Conservation (phyloP, 768 basidiomycete species). For the Trametes punicea region DNA sequence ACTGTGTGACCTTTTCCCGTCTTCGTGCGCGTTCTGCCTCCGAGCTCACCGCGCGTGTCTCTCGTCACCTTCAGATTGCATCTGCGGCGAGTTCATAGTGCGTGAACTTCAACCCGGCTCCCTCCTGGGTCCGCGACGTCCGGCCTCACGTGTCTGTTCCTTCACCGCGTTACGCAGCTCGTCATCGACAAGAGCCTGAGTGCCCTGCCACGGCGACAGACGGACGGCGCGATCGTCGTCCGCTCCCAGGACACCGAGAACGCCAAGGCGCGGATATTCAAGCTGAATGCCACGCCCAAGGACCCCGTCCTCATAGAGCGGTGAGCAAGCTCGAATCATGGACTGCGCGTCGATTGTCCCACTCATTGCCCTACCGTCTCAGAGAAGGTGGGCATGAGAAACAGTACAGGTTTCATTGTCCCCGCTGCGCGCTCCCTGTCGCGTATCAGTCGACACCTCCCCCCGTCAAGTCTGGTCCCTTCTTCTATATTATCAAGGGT, state of each 20-base stretch:
- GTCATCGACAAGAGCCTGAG: constrained; percentile 76
- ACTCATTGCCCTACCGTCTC: constrained; percentile 19
- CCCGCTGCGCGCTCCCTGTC: constrained; percentile 62
- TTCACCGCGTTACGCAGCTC: constrained; percentile 43
- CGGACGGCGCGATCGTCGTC: constrained; percentile 79
- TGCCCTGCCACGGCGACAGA: constrained; percentile 65
- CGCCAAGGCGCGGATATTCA: constrained; percentile 72
- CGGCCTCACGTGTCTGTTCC: neutral
- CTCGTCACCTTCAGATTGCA: constrained; percentile 55
- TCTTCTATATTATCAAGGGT: constrained; percentile 76
- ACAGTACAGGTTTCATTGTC: constrained; percentile 70
- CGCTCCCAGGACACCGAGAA: constrained; percentile 62
- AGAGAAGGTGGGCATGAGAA: constrained; percentile 70
- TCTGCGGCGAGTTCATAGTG: constrained; percentile 86
- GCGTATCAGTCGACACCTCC: constrained; percentile 79
- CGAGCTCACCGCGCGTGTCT: constrained; percentile 1
- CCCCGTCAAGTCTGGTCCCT: constrained; percentile 73
- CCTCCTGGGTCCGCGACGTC: neutral
- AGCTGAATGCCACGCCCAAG: constrained; percentile 70
- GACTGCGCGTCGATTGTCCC: constrained; percentile 2
- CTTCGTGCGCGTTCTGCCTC: constrained; percentile 2
- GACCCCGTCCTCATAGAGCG: constrained; percentile 78
- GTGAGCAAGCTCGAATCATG: constrained; percentile 40
- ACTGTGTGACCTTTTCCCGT: constrained; percentile 52
- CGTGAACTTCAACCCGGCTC: constrained; percentile 29